Evolutionary conservation across 495 filamentous ascomycete species (phyloP).

Genomic region (Penicillium alfredii): DNA sequence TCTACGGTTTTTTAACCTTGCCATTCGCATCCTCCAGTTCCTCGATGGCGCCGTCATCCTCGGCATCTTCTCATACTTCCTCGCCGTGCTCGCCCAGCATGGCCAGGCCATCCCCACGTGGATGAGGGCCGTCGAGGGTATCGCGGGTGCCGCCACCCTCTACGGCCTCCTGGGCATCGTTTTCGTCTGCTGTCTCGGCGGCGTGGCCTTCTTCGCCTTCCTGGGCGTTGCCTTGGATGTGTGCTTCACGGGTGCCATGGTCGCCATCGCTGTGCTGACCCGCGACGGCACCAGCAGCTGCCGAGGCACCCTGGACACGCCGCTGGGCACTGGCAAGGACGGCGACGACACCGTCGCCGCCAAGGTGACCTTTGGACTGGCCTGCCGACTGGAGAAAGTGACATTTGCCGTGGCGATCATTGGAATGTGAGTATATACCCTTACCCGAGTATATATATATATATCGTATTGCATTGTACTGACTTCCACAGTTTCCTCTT

Average conservation of each 20-base stretch:
- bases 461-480: too few species aligned
- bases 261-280: constrained; percentile 69
- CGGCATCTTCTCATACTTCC: constrained; percentile 66
- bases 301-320: constrained; percentile 56
- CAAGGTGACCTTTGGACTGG: constrained; percentile 43
- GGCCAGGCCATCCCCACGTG: constrained; percentile 53
- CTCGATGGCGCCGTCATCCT: constrained; percentile 64
- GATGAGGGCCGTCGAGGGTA: constrained; percentile 73
- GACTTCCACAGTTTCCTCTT: constrained; percentile 54
- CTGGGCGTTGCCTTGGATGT: constrained; percentile 75
- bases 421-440: constrained; percentile 57
- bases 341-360: constrained; percentile 29
- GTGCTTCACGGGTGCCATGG: constrained; percentile 71
- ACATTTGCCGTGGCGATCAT: constrained; percentile 72
- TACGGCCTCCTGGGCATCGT: constrained; percentile 67
- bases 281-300: constrained; percentile 59
- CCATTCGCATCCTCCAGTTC: constrained; percentile 66
- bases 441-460: background rate
- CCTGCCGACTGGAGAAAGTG: constrained; percentile 67
- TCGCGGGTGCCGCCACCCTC: constrained; percentile 64
- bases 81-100: constrained; percentile 50
- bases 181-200: constrained; percentile 73
- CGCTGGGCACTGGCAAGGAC: constrained; percentile 56
- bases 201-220: constrained; percentile 64
- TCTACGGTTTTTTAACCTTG: constrained; percentile 56